Evolutionary conservation across 768 basidiomycete species (phyloP).

Genomic region (Pisolithus sp.): DNA sequence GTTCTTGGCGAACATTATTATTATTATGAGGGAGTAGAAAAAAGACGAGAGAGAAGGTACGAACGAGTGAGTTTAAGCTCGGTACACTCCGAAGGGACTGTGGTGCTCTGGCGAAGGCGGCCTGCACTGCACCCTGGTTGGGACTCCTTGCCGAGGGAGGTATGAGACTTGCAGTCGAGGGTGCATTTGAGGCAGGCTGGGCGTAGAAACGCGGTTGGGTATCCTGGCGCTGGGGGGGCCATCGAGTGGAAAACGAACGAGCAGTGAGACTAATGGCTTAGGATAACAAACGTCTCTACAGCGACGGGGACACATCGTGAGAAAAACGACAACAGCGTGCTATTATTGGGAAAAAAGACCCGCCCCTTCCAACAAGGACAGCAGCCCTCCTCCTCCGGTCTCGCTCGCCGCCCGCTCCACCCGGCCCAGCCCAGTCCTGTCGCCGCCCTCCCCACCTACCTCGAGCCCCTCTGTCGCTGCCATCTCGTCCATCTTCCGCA

Average conservation of each 20-base stretch:
- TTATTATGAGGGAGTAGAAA: background rate
- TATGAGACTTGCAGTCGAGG: slow-evolving; percentile 50
- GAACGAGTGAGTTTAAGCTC: slow-evolving; percentile 39
- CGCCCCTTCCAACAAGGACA: slow-evolving; percentile 44
- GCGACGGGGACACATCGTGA: too few relatives aligned
- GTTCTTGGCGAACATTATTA: slow-evolving; percentile 21
- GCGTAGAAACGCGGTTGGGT: slow-evolving; percentile 38
- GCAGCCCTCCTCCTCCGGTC: slow-evolving; percentile 32
- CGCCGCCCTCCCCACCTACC: slow-evolving; percentile 37
- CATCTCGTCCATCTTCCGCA: slow-evolving; percentile 46
- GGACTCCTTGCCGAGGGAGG: slow-evolving; percentile 27
- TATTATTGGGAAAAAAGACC: slow-evolving; percentile 22
- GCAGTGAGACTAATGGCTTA: too few relatives aligned
- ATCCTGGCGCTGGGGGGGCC: slow-evolving; percentile 26
- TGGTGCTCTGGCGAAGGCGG: slow-evolving; percentile 38
- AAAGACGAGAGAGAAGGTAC: slow-evolving; percentile 10
- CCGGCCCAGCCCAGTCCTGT: slow-evolving; percentile 38
- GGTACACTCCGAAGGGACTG: slow-evolving; percentile 29
- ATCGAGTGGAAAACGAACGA: slow-evolving; percentile 7
- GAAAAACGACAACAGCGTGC: too few relatives aligned
- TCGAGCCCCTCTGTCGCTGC: slow-evolving; percentile 35
- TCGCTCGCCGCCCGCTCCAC: slow-evolving; percentile 43
- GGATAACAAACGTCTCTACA: too few relatives aligned
- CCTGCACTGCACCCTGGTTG: slow-evolving; percentile 28
- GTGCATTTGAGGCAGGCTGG: slow-evolving; percentile 33